Conservation (phyloP, 805 yeast species). For the Cyberlindnera mrakii region DNA sequence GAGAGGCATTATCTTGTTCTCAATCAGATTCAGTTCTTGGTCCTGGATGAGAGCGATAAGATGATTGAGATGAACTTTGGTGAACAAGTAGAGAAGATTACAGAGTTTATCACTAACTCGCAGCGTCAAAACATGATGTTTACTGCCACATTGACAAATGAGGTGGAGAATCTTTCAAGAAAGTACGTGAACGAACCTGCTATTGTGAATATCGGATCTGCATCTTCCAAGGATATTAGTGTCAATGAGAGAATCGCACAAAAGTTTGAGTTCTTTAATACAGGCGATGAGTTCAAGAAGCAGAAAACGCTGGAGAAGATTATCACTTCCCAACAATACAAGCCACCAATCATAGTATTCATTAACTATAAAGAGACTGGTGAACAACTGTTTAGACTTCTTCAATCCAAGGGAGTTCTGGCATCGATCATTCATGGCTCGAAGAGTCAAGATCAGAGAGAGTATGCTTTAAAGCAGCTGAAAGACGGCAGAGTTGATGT, state of each 20-base stretch:
- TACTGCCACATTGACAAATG: slow-evolving; percentile 85
- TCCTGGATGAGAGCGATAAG: slow-evolving; percentile 91
- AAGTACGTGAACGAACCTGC: slow-evolving; percentile 59
- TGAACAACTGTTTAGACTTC: slow-evolving; percentile 52
- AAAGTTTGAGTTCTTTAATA: slow-evolving; percentile 44
- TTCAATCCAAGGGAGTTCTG: slow-evolving; percentile 39
- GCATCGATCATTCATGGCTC: slow-evolving; percentile 79
- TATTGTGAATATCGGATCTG: slow-evolving; percentile 59
- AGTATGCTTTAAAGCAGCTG: slow-evolving; percentile 60
- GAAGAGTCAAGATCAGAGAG: slow-evolving; percentile 80
- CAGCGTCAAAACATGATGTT: slow-evolving; percentile 77
- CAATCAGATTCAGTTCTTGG: slow-evolving; percentile 56
- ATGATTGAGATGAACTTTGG: slow-evolving; percentile 96
- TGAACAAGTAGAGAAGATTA: slow-evolving; percentile 60
- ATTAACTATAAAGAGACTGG: slow-evolving; percentile 73
- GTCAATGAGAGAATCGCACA: slow-evolving; percentile 59
- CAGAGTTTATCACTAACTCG: slow-evolving; percentile 43
- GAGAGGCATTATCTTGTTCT: slow-evolving; percentile 61
- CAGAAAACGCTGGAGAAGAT: slow-evolving; percentile 37
- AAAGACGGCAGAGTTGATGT: slow-evolving; percentile 50
- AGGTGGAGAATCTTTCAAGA: slow-evolving; percentile 61
- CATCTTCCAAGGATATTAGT: slow-evolving; percentile 28
- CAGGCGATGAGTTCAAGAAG: slow-evolving; percentile 39
- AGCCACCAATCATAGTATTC: slow-evolving; percentile 70
- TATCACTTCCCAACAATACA: slow-evolving; percentile 24